Conservation (phyloP, 768 basidiomycete genomes). For the Fomitopsis serialis region DNA sequence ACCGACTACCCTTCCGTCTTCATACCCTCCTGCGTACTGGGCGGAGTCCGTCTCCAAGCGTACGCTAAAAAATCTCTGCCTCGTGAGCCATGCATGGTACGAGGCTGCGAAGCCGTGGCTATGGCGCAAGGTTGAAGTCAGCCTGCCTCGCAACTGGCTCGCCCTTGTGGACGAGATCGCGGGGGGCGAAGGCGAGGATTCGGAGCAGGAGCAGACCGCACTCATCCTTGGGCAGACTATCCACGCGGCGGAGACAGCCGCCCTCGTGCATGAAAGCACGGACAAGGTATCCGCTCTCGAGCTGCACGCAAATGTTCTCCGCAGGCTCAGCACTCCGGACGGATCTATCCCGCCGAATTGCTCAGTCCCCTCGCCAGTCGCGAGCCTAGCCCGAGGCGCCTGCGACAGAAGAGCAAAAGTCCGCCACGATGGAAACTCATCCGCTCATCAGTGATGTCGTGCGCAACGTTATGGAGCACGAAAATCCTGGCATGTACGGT, state of each 20-base stretch:
- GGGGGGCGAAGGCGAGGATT: slow-evolving; percentile 46
- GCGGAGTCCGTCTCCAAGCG: slow-evolving; percentile 58
- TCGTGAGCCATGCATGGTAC: slow-evolving; percentile 75
- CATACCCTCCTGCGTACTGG: slow-evolving; percentile 68
- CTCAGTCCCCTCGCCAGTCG: slow-evolving; percentile 78
- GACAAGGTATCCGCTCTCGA: slow-evolving; percentile 38
- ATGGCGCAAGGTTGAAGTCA: slow-evolving; percentile 79
- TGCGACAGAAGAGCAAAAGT: slow-evolving; percentile 72
- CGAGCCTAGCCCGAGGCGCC: slow-evolving; percentile 74
- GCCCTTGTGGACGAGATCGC: slow-evolving; percentile 75
- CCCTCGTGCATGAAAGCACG: slow-evolving; percentile 39
- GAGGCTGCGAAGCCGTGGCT: slow-evolving; percentile 85
- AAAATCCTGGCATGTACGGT: slow-evolving; percentile 72
- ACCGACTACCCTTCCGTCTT: slow-evolving; percentile 66
- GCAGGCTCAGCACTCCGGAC: slow-evolving; percentile 55
- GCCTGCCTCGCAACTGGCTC: slow-evolving; percentile 82
- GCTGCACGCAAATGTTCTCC: slow-evolving; percentile 58
- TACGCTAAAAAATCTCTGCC: slow-evolving; percentile 66
- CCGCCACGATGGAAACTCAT: slow-evolving; percentile 83
- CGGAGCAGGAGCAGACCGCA: slow-evolving; percentile 47
- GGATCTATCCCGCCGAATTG: slow-evolving; percentile 63
- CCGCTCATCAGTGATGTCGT: slow-evolving; percentile 73
- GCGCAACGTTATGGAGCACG: slow-evolving; percentile 58
- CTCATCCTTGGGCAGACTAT: slow-evolving; percentile 63
- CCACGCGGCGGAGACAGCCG: slow-evolving; percentile 60